phyloP scores from a whole-genome alignment of 768 basidiomycete genomes.

The Hericium alpestre region DNA sequence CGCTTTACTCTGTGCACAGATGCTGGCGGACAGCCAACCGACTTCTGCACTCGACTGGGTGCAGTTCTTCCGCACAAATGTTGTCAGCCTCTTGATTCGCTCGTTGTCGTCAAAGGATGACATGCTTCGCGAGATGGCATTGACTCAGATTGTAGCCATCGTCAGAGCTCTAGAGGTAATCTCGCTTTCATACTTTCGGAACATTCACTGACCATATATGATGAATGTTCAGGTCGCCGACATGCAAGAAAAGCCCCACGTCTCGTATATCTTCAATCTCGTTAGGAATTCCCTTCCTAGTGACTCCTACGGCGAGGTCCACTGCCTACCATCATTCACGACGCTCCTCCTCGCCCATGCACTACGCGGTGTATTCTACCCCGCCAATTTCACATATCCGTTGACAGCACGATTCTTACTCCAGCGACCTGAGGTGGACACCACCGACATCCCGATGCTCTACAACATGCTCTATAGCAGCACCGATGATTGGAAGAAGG shows the following conservation, averaged over 20 bases:
- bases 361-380: conserved; percentile 73
- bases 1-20: conserved; percentile 52
- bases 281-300: conserved; percentile 48
- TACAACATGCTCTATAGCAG: conserved; percentile 80
- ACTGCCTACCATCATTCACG: conserved; percentile 64
- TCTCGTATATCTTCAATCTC: conserved; percentile 56
- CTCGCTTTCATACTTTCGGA: background rate
- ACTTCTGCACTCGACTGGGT: conserved; percentile 70
- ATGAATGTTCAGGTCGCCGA: conserved; percentile 40
- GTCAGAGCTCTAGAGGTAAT: conserved; percentile 56
- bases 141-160: conserved; percentile 50
- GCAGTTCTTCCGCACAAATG: conserved; percentile 73
- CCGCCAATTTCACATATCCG: conserved; percentile 82
- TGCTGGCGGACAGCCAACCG: conserved; percentile 50
- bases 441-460: conserved; percentile 79
- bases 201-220: background rate
- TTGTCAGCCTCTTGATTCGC: conserved; percentile 62
- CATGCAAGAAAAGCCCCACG: conserved; percentile 70
- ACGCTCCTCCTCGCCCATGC: conserved; percentile 79
- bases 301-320: conserved; percentile 28
- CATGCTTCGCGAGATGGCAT: conserved; percentile 48
- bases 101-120: conserved; percentile 58
- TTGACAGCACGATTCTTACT: conserved; percentile 79
- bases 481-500: conserved; percentile 72
- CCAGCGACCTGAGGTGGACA: conserved; percentile 76